Evolutionary conservation across 2,329 filamentous ascomycete species (phyloP), one percentile per base, ranked within the genome.

Genomic region (Chrysoporthe deuterocubensis): DNA sequence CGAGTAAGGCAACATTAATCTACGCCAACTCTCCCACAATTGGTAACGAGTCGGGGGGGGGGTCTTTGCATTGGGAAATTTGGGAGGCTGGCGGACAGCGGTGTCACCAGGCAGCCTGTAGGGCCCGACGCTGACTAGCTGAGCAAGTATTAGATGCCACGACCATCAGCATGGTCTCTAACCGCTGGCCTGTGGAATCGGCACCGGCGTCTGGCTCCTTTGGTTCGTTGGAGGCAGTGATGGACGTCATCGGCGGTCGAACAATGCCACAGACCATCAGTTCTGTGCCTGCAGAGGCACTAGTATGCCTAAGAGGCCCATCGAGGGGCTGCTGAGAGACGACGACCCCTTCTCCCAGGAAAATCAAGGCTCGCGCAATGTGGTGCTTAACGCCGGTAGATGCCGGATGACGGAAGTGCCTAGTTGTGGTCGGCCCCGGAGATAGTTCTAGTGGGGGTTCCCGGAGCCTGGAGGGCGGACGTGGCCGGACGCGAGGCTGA

Each of bases 141-240:
- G 8, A 4, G 9, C 3, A 3, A 26, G n/a, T 4, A 13, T 18
- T 18, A 3, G 40, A 18, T 7, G 18, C 40, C 34, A 40, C 16
- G 1, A 42, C 16, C 1, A 6, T 57, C 32, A 52, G 40, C 58
- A 80, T 26, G 83, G 76, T 84, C 82, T 85, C 81, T 81, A 89
- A 92, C 79, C 97, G 94, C 21, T 34, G 5, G 37, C 37, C 9
- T 40, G 37, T 6, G 6, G 37, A 6, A 40, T 5, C 37, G 3
- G 37, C 26, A 94, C 93, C 69, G 81, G 82, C 1, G 89, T 89
- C 80, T 97, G 93, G 72, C 94, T 92, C 5, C 79, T 81, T 1
- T 89, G 90, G 72, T 87, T 9, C 88, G 70, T 94, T 89, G 75
- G 97, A 97, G 63, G 92, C 81, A 80, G 61, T 83, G 32, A 67